Percentiles rank a stretch among this genome's conserved stretches.
phyloP scores from a whole-genome alignment of 139 green algal genomes.

The Gonium pectorale region DNA sequence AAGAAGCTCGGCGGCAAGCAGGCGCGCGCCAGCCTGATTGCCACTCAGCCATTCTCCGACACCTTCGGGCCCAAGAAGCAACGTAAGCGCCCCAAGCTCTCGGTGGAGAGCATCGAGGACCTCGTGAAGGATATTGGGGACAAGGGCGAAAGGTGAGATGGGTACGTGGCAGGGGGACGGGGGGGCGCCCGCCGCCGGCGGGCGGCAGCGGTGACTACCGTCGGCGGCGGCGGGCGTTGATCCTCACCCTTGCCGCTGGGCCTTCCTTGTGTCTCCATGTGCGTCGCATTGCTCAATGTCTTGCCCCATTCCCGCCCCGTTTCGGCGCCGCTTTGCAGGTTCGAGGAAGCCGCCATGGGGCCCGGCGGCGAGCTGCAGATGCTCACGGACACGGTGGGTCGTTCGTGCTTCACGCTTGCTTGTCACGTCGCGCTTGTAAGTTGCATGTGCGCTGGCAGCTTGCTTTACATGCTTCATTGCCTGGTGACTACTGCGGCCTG shows the following conservation, averaged over 20 bases:
- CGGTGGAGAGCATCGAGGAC: constrained; percentile 73
- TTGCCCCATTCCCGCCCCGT: background rate
- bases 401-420: no score
- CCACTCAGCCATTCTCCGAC: constrained; percentile 86
- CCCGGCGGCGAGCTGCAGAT: constrained; percentile 3
- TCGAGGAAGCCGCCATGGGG: constrained; percentile 22
- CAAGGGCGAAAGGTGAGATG: constrained; percentile 52
- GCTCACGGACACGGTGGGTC: constrained; percentile 4
- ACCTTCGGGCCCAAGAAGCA: constrained; percentile 87
- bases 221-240: no score
- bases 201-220: background rate
- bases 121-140: constrained; percentile 69
- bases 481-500: no score
- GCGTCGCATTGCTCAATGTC: background rate
- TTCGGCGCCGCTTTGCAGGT: constrained; percentile 47
- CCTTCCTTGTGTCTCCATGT: no score
- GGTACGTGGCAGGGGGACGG: no score
- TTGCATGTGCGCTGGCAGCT: no score
- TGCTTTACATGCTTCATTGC: no score
- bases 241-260: no score
- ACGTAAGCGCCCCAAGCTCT: constrained; percentile 91
- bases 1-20: constrained; percentile 67
- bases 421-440: no score
- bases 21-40: constrained; percentile 79
- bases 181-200: background rate